Evolutionary conservation across 2,329 filamentous ascomycete species (phyloP), one percentile per base, ranked within the genome.

Genomic region (Pezicula neosporulosa): DNA sequence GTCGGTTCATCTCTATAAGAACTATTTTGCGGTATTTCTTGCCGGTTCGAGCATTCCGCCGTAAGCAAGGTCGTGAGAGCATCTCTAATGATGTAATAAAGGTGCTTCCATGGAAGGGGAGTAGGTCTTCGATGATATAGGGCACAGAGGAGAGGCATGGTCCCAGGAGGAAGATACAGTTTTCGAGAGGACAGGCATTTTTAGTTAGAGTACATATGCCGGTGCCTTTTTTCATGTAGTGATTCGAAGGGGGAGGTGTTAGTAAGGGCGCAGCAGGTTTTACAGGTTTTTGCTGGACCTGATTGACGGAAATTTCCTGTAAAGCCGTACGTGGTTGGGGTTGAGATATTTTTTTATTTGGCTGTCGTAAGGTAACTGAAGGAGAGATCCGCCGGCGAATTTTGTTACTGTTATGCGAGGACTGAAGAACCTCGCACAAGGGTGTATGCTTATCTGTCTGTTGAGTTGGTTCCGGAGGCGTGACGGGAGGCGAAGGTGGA

Each of bases 1-100:
- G 49, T 3, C 66, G 56, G 6, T 60, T 60, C 1, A 60, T 46
- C 46, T 74, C 71, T 1, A 73, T 63, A 0, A 74, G 59, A 0
- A 66, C 58, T 9, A 72, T 57, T 50, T 60, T 68, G 16, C 54
- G 54, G 19, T 58, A 57, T 38, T 47, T 59, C 9, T 52, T 53
- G 1, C 52, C 50, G 2, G 61, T 60, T 21, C 43, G n/a, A 0
- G 55, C 50, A 44, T 54, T 58, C 2, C 51, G 45, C 12, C 39
- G 54, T 2, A 38, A 12, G 13, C 9, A 51, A 9, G 54, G 50
- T 5, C 58, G 45, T 1, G 49, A 44, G 21, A 63, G 49, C 1
- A 50, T 41, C 1, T 45, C 24, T 4, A 56, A 41, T 2, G 51
- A 55, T 3, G 55, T 58, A 19, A 59, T 47, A 45, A 60, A 60